Evolutionary conservation across 352 stramenopile genomes (phyloP).

Genomic region (Globisporangium takayamanum): DNA sequence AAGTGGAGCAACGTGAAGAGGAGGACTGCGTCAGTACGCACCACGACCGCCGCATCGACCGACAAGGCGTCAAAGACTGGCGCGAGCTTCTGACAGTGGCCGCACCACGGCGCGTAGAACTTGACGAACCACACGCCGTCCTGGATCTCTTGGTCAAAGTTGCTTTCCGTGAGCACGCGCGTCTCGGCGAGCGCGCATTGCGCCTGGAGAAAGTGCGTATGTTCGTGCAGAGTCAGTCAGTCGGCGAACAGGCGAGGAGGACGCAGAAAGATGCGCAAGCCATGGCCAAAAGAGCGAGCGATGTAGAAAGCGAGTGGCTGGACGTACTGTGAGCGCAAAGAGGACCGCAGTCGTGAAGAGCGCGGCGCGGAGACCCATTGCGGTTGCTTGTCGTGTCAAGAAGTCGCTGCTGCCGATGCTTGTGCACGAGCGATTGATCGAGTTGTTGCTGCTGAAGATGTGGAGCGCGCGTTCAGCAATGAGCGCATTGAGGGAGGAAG

Average conservation of each 20-base stretch:
- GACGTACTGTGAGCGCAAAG: conserved; percentile 21
- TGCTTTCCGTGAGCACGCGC: conserved; percentile 34
- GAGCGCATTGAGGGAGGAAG: not conserved
- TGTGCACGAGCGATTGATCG: not conserved
- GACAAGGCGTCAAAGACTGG: conserved; percentile 56
- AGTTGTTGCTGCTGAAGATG: not conserved
- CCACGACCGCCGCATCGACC: conserved; percentile 25
- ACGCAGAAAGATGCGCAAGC: not conserved
- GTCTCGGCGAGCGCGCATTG: conserved; percentile 19
- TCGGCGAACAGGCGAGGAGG: not conserved
- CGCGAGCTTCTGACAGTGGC: conserved; percentile 78
- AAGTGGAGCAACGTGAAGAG: not conserved
- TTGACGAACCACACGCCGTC: conserved; percentile 68
- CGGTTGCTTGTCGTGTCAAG: not conserved
- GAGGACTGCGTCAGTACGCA: conserved; percentile 4
- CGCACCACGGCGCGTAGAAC: conserved; percentile 84
- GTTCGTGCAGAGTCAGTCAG: not conserved
- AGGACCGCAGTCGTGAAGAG: conserved; percentile 12
- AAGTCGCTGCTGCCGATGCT: not conserved
- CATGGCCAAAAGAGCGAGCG: not conserved
- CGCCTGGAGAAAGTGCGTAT: conserved; percentile 1
- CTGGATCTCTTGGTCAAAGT: conserved; percentile 56
- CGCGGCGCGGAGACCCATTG: conserved; percentile 22
- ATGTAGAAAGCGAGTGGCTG: not conserved
- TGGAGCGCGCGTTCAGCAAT: conserved; percentile 7